Percentiles rank a stretch among this genome's conserved stretches.
These are phyloP conservation scores for Vitis cinerea DNA, from an alignment of 164 flowering plant genomes.

Conservation along the genomic window DNA sequence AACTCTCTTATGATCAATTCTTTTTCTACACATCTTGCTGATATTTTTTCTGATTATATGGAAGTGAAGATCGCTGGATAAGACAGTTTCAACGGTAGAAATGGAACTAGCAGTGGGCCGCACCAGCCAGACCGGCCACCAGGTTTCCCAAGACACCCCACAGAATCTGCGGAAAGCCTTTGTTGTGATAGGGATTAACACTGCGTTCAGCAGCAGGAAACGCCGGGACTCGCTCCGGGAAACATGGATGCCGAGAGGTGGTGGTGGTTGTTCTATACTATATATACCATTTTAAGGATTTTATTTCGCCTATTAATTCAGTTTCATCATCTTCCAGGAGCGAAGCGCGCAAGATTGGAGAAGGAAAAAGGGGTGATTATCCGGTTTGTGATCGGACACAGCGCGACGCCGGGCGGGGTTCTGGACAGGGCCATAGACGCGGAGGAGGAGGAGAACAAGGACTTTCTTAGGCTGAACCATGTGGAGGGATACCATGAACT, in stretches of 20 bases:
- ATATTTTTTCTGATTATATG: neutral
- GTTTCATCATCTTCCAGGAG: constrained; percentile 35
- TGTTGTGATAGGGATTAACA: constrained; percentile 1
- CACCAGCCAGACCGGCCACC: neutral
- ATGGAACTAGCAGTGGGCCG: neutral
- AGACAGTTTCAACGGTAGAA: neutral
- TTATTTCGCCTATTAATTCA: neutral
- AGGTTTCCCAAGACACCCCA: neutral
- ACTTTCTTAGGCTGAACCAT: constrained; percentile 71
- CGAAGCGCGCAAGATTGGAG: constrained; percentile 56
- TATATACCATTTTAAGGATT: no score
- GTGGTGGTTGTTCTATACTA: neutral
- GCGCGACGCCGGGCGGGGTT: constrained; percentile 60
- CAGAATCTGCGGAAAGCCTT: neutral
- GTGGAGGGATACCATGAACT: constrained; percentile 85
- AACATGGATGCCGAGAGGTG: constrained; percentile 6
- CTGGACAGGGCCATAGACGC: constrained; percentile 62
- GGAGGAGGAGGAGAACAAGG: constrained; percentile 60
- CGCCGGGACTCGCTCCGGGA: neutral
- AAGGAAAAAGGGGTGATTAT: constrained; percentile 74
- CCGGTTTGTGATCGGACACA: constrained; percentile 82
- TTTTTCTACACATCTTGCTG: neutral
- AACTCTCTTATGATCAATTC: neutral
- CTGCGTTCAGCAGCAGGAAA: neutral
- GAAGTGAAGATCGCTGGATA: no score